Evolutionary conservation across 164 flowering plant genomes (phyloP).

Genomic region (Berberis thunbergii): DNA sequence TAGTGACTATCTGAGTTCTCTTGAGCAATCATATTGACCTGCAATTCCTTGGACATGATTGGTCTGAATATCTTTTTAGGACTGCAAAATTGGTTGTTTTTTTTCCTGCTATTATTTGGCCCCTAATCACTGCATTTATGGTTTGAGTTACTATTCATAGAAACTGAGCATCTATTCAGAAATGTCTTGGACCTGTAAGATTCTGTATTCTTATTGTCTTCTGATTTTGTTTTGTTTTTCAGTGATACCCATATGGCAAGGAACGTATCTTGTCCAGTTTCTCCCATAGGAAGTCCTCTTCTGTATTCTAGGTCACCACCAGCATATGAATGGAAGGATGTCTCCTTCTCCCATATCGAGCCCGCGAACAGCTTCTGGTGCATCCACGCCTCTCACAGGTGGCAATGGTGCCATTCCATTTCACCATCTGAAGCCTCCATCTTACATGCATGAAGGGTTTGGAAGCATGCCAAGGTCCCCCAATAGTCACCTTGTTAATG

Average conservation of each 20-base stretch:
- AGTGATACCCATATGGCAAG: constrained; percentile 53
- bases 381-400: constrained; percentile 83
- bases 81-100: no score
- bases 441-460: constrained; percentile 49
- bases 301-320: constrained; percentile 62
- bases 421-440: constrained; percentile 40
- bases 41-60: no score
- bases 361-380: constrained; percentile 67
- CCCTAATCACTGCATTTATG: no score
- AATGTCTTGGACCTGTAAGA: background rate
- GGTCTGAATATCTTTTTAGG: no score
- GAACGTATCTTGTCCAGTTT: constrained; percentile 84
- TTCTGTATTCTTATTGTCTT: constrained; percentile 2
- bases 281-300: constrained; percentile 84
- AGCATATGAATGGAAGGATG: constrained; percentile 60
- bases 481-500: constrained; percentile 26
- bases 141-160: no score
- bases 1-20: no score
- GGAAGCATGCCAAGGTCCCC: constrained; percentile 41
- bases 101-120: no score
- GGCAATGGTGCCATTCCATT: constrained; percentile 70
- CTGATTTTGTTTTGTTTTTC: constrained; percentile 18
- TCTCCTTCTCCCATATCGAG: constrained; percentile 84
- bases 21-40: no score
- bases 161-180: background rate